Evolutionary conservation across 2,329 filamentous ascomycete species (phyloP), one percentile per base, ranked within the genome.

Genomic region (Nemania sp.): DNA sequence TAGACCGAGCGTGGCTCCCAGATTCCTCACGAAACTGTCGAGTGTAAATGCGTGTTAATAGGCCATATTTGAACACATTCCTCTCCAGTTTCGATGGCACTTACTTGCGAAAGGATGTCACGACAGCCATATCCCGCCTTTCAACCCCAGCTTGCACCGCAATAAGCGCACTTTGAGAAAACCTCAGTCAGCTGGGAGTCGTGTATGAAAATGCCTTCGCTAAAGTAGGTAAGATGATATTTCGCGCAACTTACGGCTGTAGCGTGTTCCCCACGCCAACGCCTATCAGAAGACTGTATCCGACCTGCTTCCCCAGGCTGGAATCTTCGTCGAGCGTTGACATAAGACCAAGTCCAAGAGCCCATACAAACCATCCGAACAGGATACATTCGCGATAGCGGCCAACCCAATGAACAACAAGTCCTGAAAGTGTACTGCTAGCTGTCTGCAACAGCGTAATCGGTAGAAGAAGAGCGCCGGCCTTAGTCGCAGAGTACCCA

Each of bases 61-160:
- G n/a, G n/a, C 21, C 25, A 18, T 49, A 9, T 43, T 43, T n/a
- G 40, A 17, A 20, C 10, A 15, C 17, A n/a, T 5, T 39, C 18
- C 2, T 3, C 7, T 10, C 3, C 17, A 9, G 15, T 43, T 17
- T 17, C 17, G 6, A 37, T 13, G 4, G 42, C 5, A 67, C 75
- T 65, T 65, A 78, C 76, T 79, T 79, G 54, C 77, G 68, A 48
- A 78, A 79, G 4, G 76, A 78, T n/a, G 76, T 79, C 3, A 78
- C 76, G 39, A 78, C 72, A 2, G 77, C 77, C 77, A 79, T 79
- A 35, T 79, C 76, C 2, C 73, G 68, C n/a, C 40, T 43, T 20
- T 43, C 80, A 68, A 87, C 74, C 72, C 85, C 68, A 74, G 83
- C 73, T 76, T 87, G 78, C 75, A 87, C 74, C 73, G 84, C 73